Percentiles rank a stretch among this genome's conserved stretches.
These are phyloP conservation scores for Fusarium pseudonygamai DNA, from an alignment of 2,329 filamentous ascomycete genomes.

Conservation along the genomic window DNA sequence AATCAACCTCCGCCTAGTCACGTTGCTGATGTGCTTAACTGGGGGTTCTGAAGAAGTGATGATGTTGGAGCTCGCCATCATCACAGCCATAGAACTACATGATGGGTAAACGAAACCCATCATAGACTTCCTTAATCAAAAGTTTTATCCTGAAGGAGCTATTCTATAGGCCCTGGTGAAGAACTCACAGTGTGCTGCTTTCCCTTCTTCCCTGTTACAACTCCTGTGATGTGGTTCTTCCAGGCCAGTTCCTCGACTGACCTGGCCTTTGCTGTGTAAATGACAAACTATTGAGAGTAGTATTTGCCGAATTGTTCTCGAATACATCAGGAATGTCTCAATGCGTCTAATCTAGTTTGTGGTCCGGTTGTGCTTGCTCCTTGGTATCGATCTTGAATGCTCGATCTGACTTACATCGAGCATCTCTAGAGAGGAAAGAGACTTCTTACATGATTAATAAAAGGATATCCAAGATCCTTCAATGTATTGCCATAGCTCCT, in stretches of 20 bases:
- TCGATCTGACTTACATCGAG: background rate
- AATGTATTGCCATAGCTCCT: no score
- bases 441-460: background rate
- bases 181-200: no score
- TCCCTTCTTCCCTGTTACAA: no score
- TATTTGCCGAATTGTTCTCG: rapidly evolving
- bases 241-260: background rate
- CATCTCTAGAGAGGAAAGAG: background rate
- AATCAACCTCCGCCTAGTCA: no score
- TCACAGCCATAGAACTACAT: background rate
- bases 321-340: rapidly evolving
- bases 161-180: background rate
- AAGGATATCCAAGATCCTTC: rapidly evolving
- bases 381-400: background rate
- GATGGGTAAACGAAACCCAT: background rate
- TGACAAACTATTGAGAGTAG: no score
- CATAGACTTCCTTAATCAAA: no score
- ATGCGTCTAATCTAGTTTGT: background rate
- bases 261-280: background rate
- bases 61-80: background rate
- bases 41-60: no score
- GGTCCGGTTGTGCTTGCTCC: background rate
- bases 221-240: background rate
- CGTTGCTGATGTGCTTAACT: background rate
- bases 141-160: rapidly evolving